Base-by-base conservation (phyloP, 1,284 basidiomycete genomes). In the Moesziomyces globuligerus region DNA sequence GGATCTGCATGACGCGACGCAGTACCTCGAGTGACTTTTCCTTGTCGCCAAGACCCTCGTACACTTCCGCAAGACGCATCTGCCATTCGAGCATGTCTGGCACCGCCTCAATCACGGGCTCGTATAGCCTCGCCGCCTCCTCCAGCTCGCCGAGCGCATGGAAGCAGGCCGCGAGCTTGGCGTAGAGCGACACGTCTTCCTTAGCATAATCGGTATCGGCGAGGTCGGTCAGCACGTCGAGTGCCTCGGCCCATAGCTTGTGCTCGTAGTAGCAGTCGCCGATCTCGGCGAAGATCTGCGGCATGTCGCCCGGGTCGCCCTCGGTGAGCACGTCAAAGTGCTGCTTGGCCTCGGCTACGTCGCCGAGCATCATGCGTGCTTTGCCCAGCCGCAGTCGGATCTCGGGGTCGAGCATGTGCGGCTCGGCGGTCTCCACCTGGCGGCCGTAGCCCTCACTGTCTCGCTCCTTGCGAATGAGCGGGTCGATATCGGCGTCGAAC, bases 301-400 rank as follows among this genome's bases (percentile, higher is more conserved):
- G 65, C 10, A 56, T 39, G 38, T 78, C 75, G 3, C 38, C 51
- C 6, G 74, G 70, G 17, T 74, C 73, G 24, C 64, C 42, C 23
- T 73, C 72, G 21, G 65, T 70, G 21, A 75, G 62, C 23, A 79
- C 56, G 28, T 60, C 62, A 53, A 76, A 78, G 56, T 81, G 79
- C 17, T 66, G 92, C 85, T 90, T 89, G 6, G 91, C 93, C 80
- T 95, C 93, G 1, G 90, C 88, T 11, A 88, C 81, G 56, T 95
- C 89, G 0, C 90, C 90, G 82, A 92, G 86, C 80, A 89, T 90
- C 29, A 97, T 88, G 48, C 95, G 86, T 1, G 92, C 88, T 23
- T 96, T 86, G 0, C 92, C 93, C 2, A 98, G 84, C n/a, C 93
- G 86, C 80, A 94, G 89, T 44, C 94, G 85, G 3, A 94, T 87